Conservation (phyloP, 768 basidiomycete species). For the Pisolithus sp. region DNA sequence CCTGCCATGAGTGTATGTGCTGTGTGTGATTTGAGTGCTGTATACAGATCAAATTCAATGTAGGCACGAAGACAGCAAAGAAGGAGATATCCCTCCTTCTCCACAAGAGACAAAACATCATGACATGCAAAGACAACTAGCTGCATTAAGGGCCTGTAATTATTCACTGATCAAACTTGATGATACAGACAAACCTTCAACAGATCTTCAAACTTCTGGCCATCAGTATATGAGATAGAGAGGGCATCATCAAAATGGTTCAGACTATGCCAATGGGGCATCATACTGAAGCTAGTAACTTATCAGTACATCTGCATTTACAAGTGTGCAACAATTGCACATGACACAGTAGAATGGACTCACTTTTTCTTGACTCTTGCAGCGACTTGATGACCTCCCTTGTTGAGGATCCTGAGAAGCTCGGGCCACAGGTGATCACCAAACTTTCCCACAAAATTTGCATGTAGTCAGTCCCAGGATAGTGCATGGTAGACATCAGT, state of each 20-base stretch:
- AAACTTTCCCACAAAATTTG: slow-evolving; percentile 7
- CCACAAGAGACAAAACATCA: slow-evolving; percentile 14
- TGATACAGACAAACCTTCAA: neutral
- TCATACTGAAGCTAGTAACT: neutral
- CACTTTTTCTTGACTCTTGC: neutral
- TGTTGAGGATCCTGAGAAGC: neutral
- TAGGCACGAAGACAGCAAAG: slow-evolving; percentile 26
- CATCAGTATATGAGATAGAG: slow-evolving; percentile 28
- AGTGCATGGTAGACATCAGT: slow-evolving; percentile 6
- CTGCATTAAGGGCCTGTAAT: neutral
- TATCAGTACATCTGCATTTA: neutral
- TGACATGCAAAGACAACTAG: neutral
- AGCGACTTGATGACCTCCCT: neutral
- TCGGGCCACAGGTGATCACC: slow-evolving; percentile 6
- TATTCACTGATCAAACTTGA: neutral
- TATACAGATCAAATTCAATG: slow-evolving; percentile 25
- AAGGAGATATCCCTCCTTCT: slow-evolving; percentile 16
- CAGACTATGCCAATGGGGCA: slow-evolving; percentile 2
- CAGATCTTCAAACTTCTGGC: slow-evolving; percentile 30
- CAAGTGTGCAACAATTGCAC: no score
- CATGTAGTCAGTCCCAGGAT: slow-evolving; percentile 9
- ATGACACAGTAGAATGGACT: neutral
- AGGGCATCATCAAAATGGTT: slow-evolving; percentile 10
- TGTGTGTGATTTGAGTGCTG: no score
- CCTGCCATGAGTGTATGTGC: no score